phyloP scores from a whole-genome alignment of 208 protist species.

The Wallacemonas sp. region DNA sequence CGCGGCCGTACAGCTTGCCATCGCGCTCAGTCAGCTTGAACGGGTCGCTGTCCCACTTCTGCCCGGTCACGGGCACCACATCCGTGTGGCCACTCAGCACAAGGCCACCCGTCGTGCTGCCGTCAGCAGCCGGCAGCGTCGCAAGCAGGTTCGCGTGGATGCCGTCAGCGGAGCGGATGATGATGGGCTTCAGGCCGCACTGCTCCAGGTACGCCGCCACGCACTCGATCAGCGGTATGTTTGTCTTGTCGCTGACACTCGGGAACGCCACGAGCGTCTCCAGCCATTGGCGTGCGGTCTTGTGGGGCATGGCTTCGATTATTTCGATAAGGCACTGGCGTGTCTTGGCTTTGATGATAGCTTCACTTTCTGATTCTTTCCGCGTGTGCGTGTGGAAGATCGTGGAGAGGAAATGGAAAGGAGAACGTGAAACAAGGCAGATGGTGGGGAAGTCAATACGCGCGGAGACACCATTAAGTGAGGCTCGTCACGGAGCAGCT shows the following conservation, averaged over 20 bases:
- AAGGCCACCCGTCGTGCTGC: constrained; percentile 39
- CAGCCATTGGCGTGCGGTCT: constrained; percentile 25
- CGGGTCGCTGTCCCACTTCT: too few species aligned
- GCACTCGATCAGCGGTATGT: constrained; percentile 42
- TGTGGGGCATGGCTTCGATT: constrained; percentile 6
- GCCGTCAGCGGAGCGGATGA: constrained; percentile 21
- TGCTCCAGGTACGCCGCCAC: constrained; percentile 23
- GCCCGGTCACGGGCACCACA: constrained; percentile 49
- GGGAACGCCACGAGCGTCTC: constrained; percentile 38
- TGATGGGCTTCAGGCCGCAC: constrained; percentile 19
- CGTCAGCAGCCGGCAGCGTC: constrained; percentile 44
- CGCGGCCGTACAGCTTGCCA: constrained; percentile 42
- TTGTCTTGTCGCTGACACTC: constrained; percentile 33
- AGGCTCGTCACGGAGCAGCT: too few species aligned
- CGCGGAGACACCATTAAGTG: too few species aligned
- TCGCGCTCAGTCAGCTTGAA: constrained; percentile 27
- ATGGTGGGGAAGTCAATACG: too few species aligned
- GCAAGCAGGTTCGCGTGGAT: constrained; percentile 58
- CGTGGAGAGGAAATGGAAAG: too few species aligned
- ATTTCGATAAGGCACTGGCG: too few species aligned
- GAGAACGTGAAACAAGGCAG: too few species aligned
- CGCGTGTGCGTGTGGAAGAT: too few species aligned
- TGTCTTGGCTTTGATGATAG: too few species aligned
- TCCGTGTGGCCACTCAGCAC: constrained; percentile 45
- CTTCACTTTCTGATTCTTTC: too few species aligned